Evolutionary conservation across 192 early-diverging fungal genomes (phyloP), one percentile per base, ranked within the genome.

Genomic region (Coemansia sp.): DNA sequence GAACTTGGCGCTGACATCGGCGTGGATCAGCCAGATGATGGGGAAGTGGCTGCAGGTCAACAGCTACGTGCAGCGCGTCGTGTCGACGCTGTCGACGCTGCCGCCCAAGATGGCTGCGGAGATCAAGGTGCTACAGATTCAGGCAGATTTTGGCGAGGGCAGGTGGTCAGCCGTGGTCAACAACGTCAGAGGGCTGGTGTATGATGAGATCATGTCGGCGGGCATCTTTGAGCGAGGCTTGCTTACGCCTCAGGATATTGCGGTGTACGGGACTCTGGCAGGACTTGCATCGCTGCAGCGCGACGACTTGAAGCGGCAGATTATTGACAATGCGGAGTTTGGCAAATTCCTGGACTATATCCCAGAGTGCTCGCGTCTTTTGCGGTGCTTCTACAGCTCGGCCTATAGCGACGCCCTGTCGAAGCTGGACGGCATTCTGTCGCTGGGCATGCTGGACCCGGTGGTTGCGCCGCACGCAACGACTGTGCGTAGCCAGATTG

Each of bases 211-310:
- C 12, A 38, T 22, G n/a, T 29, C 60, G 12, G 9, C 66, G 0
- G 67, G 58, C 5, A 24, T 81, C 11, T 67, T 76, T 27, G 69
- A 50, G 13, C 53, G 52, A 22, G 67, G 74, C 5, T 39, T 62
- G 8, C 43, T 79, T 6, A 49, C 74, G 5, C 46, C 73, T 2
- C 65, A 61, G 38, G 81, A 84, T 46, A 46, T 84, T 58, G 82
- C 82, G 34, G 65, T 84, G 9, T 84, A 84, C 49, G 82, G 78
- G 1, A 69, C 82, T 15, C 64, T 84, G 58, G 67, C 78, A 0
- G 82, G 74, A 3, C 72, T 84, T 31, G 78, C 75, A 4, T 41
- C 55, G 44, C 60, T 74, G 20, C 39, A 43, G 9, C 74, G 82
- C 44, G 69, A 84, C 47, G 44, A 70, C 29, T 43, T 80, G 44